phyloP scores from a whole-genome alignment of 352 stramenopile genomes.

The Phytophthora ohioensis region DNA sequence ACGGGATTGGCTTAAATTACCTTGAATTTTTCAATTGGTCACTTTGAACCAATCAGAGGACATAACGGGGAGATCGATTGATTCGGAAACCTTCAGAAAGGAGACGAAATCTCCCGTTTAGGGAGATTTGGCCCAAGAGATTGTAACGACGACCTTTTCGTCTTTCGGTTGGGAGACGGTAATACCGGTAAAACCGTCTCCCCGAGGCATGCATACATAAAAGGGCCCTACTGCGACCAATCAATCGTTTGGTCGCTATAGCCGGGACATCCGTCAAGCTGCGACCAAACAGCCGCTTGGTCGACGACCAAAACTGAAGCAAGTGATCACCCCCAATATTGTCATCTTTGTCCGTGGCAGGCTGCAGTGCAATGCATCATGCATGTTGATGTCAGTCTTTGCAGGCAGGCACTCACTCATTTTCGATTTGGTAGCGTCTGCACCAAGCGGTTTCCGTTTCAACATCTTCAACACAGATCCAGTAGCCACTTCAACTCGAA shows the following conservation, averaged over 20 bases:
- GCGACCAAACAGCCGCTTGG: constrained; percentile 33
- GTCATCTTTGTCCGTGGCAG: neutral
- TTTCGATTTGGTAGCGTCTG: constrained; percentile 28
- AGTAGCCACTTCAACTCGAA: constrained; percentile 16
- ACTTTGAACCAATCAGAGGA: no score
- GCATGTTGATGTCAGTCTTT: neutral
- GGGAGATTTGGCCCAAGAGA: neutral
- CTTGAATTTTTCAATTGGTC: no score
- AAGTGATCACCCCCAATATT: neutral
- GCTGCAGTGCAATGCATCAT: neutral
- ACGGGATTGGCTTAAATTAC: no score
- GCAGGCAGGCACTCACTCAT: constrained; percentile 16
- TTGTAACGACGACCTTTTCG: neutral
- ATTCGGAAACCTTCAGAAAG: neutral
- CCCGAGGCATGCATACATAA: neutral
- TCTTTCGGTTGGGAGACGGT: neutral
- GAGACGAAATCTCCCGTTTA: neutral
- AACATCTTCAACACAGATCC: constrained; percentile 1
- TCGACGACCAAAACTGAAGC: constrained; percentile 24
- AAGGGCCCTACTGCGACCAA: constrained; percentile 24
- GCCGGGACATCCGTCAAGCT: constrained; percentile 4
- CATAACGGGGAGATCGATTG: no score
- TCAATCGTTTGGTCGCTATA: constrained; percentile 30
- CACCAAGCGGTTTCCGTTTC: constrained; percentile 13
- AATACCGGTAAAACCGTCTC: neutral